Evolutionary conservation across 1,284 basidiomycete species (phyloP).

Genomic region (Entoloma clypeatum): DNA sequence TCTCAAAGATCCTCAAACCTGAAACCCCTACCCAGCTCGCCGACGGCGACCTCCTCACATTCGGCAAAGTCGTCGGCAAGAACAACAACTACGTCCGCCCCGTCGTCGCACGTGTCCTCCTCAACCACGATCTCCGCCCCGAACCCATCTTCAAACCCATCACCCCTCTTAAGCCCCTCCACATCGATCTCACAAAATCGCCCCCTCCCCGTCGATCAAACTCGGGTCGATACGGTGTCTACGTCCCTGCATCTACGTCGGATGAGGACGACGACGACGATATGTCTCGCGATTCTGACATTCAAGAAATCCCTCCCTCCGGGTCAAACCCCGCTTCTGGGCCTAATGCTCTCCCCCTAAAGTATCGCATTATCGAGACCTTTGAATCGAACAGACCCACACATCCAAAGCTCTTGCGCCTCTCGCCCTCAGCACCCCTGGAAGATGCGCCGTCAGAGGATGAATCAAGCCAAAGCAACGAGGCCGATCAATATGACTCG

Average conservation of each 20-base stretch:
- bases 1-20: constrained; percentile 41
- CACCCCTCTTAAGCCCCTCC: constrained; percentile 20
- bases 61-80: constrained; percentile 67
- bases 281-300: constrained; percentile 46
- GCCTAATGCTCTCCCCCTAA: constrained; percentile 20
- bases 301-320: constrained; percentile 51
- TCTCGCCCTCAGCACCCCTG: no score
- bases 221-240: constrained; percentile 48
- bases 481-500: no score
- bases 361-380: constrained; percentile 12
- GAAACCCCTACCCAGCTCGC: constrained; percentile 46
- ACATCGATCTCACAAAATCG: constrained; percentile 16
- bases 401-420: no score
- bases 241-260: constrained; percentile 38
- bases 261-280: constrained; percentile 41
- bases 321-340: no score
- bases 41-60: constrained; percentile 66
- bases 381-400: no score
- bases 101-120: constrained; percentile 53
- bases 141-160: constrained; percentile 25
- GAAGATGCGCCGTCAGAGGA: no score
- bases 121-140: constrained; percentile 37
- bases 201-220: constrained; percentile 18
- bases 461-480: no score
- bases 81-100: constrained; percentile 55